Conservation (phyloP, 2,329 filamentous ascomycete genomes). For the Ceratocystis destructans region DNA sequence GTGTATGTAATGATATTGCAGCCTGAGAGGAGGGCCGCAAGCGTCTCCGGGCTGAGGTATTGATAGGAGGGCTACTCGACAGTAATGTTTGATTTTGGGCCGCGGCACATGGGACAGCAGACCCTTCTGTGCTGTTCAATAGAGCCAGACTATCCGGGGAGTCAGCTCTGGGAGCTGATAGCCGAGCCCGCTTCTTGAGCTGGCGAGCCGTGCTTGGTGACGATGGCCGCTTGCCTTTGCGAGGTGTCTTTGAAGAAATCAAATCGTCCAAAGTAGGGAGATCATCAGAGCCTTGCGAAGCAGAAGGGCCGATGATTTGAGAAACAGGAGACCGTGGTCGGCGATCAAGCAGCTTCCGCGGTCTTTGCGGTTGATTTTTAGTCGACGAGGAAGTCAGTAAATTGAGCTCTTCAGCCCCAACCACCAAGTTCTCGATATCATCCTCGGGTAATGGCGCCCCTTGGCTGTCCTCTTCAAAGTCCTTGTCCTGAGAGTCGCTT, state of each 20-base stretch:
- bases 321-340: background rate
- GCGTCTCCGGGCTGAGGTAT: constrained; percentile 3
- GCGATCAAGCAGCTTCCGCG: background rate
- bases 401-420: constrained; percentile 16
- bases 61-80: constrained; percentile 17
- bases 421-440: constrained; percentile 25
- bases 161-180: background rate
- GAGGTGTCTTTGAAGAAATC: background rate
- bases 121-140: background rate
- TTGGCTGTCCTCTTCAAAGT: constrained; percentile 41
- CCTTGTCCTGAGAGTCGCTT: constrained; percentile 36
- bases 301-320: background rate
- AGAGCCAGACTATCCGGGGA: constrained; percentile 12
- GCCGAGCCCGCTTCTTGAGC: constrained; percentile 7
- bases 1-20: background rate
- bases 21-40: constrained; percentile 12
- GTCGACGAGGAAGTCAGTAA: constrained; percentile 15
- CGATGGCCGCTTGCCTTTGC: constrained; percentile 11
- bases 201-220: constrained; percentile 12
- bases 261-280: constrained; percentile 15
- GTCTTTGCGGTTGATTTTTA: background rate
- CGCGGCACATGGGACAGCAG: background rate
- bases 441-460: constrained; percentile 26
- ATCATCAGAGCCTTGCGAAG: constrained; percentile 17
- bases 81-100: background rate